These are phyloP conservation scores for Coleophoma eucalyptorum DNA, from an alignment of 2,329 filamentous ascomycete species.

Conservation along the genomic window DNA sequence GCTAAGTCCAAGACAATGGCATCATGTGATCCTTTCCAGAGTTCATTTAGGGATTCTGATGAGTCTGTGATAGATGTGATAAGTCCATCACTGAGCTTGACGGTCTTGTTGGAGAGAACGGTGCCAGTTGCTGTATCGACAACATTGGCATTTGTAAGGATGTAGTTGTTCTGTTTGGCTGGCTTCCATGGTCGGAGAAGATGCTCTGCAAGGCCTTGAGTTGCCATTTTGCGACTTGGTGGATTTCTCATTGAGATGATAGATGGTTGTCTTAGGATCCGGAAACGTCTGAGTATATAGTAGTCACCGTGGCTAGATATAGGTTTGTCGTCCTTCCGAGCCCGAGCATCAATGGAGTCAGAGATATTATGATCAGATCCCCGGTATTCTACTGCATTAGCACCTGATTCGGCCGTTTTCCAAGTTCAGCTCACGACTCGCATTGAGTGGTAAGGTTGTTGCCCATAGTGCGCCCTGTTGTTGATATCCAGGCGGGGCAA, in stretches of 20 bases:
- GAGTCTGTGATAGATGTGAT: constrained; percentile 13
- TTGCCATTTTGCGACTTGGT: background rate
- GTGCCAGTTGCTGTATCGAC: constrained; percentile 34
- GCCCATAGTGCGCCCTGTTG: no score
- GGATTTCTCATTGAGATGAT: background rate
- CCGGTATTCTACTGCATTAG: no score
- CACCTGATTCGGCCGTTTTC: no score
- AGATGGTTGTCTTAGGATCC: background rate
- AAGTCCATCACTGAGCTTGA: constrained; percentile 31
- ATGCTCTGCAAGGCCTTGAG: background rate
- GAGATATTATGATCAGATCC: no score
- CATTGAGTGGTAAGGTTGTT: no score
- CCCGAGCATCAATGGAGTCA: no score
- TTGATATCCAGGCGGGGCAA: no score
- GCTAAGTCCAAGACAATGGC: constrained; percentile 28
- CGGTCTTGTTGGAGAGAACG: constrained; percentile 22
- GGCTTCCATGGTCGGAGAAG: constrained; percentile 2
- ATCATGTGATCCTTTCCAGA: background rate
- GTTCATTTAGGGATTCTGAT: background rate
- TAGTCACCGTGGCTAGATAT: no score
- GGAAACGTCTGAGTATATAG: no score
- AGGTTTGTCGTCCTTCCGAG: no score
- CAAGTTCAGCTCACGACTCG: no score
- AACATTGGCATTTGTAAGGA: constrained; percentile 40
- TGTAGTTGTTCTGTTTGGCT: constrained; percentile 7